Base-by-base conservation (phyloP, 78 protist species). In the Dictyostelium purpureum region DNA sequence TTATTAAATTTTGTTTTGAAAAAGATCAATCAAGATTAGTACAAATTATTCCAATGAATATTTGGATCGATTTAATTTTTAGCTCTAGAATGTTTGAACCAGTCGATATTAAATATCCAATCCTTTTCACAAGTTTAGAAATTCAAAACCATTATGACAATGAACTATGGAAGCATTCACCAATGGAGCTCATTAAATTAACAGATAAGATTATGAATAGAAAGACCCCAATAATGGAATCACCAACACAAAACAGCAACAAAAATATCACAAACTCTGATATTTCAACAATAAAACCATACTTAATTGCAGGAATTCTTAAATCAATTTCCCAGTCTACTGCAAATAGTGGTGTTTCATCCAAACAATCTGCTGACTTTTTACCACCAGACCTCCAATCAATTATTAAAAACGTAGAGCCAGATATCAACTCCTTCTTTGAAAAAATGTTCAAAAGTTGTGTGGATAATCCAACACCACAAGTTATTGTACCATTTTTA, bases 21-120 rank as follows among this genome's bases (percentile, higher is more conserved):
- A 82, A 59, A n/a, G 90, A 82, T 71, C 65, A 49, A 69, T 33
- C 78, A 9, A 35, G 61, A 24, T 16, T 67, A 16, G 79, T 51
- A 14, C 63, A 51, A 21, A 31, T 81, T 24, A 52, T 54, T 12
- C 90, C 79, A 26, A 52, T 52, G 52, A 45, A 56, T 56, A 40
- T 38, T 21, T 81, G 89, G 89, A 47, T 81, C 1, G 37, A 71
- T 28, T 45, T 71, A 28, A 38, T 71, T 24, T 28, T 43, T 14
- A 40, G 47, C 24, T 43, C 79, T 12, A 71, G 47, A 45, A 71
- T 71, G 54, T 45, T 45, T 38, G 54, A 40, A 16, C 26, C 61
- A 16, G 26, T 40, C 0, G 79, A 71, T 45, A 28, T 28, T 4
- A 45, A 40, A 28, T 71, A 38, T 71, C 79, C 59, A 28, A 71